Percentiles rank a stretch among this genome's conserved stretches.
Evolutionary conservation across 2,329 filamentous ascomycete genomes (phyloP).

Genomic region (Penicillium sp.): DNA sequence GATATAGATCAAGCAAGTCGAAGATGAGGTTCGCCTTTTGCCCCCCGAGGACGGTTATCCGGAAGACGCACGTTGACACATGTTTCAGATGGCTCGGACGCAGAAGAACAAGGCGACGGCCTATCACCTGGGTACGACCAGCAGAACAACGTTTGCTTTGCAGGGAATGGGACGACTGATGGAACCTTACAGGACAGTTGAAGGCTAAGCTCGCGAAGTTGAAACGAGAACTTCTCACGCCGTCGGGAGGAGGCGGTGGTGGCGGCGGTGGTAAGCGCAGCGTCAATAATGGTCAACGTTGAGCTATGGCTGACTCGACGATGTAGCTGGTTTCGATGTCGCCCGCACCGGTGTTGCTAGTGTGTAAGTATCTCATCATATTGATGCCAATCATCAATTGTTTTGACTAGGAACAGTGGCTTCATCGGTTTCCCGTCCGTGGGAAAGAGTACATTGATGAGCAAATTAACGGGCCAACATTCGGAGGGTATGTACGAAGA

Average conservation of each 20-base stretch:
- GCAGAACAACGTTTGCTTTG: neutral
- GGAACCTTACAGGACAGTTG: constrained; percentile 66
- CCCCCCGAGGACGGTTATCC: constrained; percentile 7
- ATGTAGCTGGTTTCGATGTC: constrained; percentile 85
- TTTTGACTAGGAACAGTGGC: constrained; percentile 53
- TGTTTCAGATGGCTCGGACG: constrained; percentile 81
- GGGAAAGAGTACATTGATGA: constrained; percentile 98
- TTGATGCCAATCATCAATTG: neutral
- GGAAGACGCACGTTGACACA: constrained; percentile 20
- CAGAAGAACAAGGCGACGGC: constrained; percentile 98
- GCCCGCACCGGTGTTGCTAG: constrained; percentile 96
- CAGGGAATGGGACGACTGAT: constrained; percentile 27
- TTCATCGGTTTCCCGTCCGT: constrained; percentile 99
- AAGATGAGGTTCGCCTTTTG: constrained; percentile 82
- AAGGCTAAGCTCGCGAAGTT: constrained; percentile 98
- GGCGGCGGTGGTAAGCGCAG: constrained; percentile 60
- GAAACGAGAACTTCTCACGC: constrained; percentile 92
- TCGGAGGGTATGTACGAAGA: constrained; percentile 72
- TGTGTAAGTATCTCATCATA: constrained; percentile 58
- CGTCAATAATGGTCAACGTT: constrained; percentile 2
- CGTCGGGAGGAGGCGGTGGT: constrained; percentile 76
- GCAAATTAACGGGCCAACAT: constrained; percentile 89
- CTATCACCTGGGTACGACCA: constrained; percentile 74
- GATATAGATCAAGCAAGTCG: constrained; percentile 88
- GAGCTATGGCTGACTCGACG: constrained; percentile 13